phyloP scores from a whole-genome alignment of 306 rosid genomes.

The Vigna trinervia region DNA sequence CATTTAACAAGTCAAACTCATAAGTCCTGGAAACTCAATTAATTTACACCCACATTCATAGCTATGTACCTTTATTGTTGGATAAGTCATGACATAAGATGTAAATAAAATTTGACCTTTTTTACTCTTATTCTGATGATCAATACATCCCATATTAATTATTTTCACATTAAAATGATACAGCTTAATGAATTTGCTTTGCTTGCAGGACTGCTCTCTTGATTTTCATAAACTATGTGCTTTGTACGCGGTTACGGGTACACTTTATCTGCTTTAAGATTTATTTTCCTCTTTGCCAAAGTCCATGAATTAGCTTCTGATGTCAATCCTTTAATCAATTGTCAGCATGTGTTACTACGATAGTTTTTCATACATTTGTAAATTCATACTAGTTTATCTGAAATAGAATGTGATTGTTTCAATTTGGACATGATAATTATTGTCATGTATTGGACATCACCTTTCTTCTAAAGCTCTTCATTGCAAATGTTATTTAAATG shows the following conservation, averaged over 20 bases:
- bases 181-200: slow-evolving; percentile 38
- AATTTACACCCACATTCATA: background rate
- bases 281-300: background rate
- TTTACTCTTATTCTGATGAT: slow-evolving; percentile 16
- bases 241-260: slow-evolving; percentile 87
- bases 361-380: background rate
- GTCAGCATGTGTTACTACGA: slow-evolving; percentile 4
- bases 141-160: slow-evolving; percentile 26
- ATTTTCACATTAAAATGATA: slow-evolving; percentile 50
- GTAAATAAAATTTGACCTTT: slow-evolving; percentile 1
- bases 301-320: slow-evolving; percentile 17
- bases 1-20: background rate
- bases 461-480: background rate
- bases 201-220: slow-evolving; percentile 84
- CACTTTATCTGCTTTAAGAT: slow-evolving; percentile 32
- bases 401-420: slow-evolving; percentile 14
- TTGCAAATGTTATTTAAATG: background rate
- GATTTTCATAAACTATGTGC: slow-evolving; percentile 76
- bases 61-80: slow-evolving; percentile 8
- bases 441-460: background rate
- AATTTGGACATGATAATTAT: slow-evolving; percentile 4
- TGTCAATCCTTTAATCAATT: slow-evolving; percentile 4
- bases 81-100: slow-evolving; percentile 2
- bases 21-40: background rate
- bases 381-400: background rate